A percentile compares a stretch with the other conserved stretches of the same genome.
These are phyloP conservation scores for Hypericum androsaemum DNA, from an alignment of 345 rosid species.

Conservation along the genomic window DNA sequence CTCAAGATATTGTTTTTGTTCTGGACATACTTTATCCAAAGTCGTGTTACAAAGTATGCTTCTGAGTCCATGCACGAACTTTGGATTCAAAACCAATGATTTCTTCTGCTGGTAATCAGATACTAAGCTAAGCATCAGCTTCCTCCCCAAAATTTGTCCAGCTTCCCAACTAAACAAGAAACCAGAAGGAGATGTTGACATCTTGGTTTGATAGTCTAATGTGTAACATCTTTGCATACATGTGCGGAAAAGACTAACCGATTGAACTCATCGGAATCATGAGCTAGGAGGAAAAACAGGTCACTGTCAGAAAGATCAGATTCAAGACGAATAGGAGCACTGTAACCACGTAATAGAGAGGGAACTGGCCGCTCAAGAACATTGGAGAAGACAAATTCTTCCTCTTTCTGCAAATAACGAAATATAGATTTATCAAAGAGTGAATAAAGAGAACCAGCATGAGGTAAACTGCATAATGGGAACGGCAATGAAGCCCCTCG, in stretches of 20 bases:
- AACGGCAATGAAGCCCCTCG: no score
- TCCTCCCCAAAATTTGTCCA: constrained; percentile 83
- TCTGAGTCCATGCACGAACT: constrained; percentile 63
- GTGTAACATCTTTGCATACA: not conserved
- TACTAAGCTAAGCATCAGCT: constrained; percentile 83
- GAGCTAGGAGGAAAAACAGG: constrained; percentile 86
- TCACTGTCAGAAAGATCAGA: constrained; percentile 70
- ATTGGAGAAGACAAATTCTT: constrained; percentile 78
- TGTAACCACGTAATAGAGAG: constrained; percentile 75
- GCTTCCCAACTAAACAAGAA: constrained; percentile 81
- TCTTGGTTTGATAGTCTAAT: no score
- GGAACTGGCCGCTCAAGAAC: constrained; percentile 74
- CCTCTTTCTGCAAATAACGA: constrained; percentile 64
- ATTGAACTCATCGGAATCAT: constrained; percentile 91
- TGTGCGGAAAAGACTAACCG: constrained; percentile 42
- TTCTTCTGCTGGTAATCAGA: constrained; percentile 67
- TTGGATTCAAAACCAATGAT: constrained; percentile 57
- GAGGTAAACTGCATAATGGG: no score
- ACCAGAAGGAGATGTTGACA: not conserved
- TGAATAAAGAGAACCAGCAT: no score
- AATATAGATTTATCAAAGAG: not conserved
- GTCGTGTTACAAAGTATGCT: constrained; percentile 60
- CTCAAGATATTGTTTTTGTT: no score
- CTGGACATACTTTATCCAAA: constrained; percentile 61
- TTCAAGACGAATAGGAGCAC: constrained; percentile 90